phyloP scores from a whole-genome alignment of 306 rosid species.

The Acacia crassicarpa region DNA sequence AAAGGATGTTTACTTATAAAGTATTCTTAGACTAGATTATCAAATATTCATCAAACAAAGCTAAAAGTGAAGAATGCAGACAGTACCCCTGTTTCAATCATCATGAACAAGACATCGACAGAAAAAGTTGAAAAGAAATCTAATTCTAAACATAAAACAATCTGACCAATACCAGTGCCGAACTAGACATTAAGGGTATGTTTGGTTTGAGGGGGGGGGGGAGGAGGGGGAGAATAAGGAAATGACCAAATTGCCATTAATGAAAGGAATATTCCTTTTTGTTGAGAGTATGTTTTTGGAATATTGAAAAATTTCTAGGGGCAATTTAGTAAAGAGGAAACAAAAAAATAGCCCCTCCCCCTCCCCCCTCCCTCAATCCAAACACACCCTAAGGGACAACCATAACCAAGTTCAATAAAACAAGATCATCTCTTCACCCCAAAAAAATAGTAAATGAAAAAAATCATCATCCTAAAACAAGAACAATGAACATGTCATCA shows the following conservation, averaged over 20 bases:
- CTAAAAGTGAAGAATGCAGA: conserved; percentile 22
- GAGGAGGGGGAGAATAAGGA: no score
- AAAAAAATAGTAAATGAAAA: not conserved
- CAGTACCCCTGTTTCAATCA: conserved; percentile 11
- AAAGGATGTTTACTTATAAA: not conserved
- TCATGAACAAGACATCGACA: not conserved
- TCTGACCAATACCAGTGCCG: not conserved
- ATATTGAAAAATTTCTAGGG: no score
- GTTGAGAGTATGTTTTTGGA: no score
- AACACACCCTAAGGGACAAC: no score
- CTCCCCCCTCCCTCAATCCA: no score
- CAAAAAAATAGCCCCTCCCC: no score
- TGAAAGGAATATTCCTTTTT: no score
- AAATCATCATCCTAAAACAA: not conserved
- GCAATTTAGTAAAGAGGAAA: no score
- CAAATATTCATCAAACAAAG: conserved; percentile 15
- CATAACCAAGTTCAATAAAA: not conserved
- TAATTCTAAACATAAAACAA: not conserved
- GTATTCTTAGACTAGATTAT: conserved; percentile 20
- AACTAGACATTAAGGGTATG: not conserved
- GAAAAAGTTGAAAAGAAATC: not conserved
- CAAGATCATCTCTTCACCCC: not conserved
- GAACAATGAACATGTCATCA: not conserved
- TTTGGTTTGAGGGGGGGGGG: no score
- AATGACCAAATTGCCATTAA: no score